Conservation (phyloP, 2,329 filamentous ascomycete genomes). For the Paecilomyces niveus region DNA sequence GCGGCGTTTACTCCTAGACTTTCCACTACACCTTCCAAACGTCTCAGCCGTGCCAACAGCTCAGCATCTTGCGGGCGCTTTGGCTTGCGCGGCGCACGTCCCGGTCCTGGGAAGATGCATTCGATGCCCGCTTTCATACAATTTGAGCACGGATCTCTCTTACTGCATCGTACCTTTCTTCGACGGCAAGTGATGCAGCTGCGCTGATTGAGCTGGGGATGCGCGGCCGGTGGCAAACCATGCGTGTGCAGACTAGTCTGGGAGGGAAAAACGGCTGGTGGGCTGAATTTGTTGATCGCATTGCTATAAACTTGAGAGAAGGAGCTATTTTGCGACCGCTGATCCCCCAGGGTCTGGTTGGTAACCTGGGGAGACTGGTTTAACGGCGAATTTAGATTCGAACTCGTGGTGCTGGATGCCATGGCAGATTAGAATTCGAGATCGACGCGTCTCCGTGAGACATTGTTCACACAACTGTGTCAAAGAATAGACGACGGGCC, state of each 20-base stretch:
- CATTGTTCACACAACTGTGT: not conserved
- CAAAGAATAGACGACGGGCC: not conserved
- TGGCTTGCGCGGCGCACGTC: slow-evolving; percentile 52
- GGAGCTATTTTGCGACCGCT: not conserved
- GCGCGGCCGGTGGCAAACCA: not conserved
- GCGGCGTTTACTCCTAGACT: slow-evolving; percentile 45
- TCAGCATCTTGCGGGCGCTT: slow-evolving; percentile 54
- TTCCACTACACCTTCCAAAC: slow-evolving; percentile 56
- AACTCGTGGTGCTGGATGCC: not conserved
- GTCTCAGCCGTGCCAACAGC: slow-evolving; percentile 49
- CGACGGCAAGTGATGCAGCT: slow-evolving; percentile 43
- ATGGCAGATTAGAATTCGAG: not conserved
- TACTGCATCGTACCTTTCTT: slow-evolving; percentile 44
- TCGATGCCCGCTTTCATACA: slow-evolving; percentile 47
- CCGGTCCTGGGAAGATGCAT: slow-evolving; percentile 57
- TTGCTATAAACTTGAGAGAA: not conserved
- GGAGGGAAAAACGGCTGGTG: not conserved
- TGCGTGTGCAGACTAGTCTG: not conserved
- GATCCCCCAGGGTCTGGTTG: not conserved
- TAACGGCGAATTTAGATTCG: not conserved
- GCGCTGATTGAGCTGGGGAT: slow-evolving; percentile 24
- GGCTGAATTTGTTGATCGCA: not conserved
- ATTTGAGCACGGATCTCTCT: slow-evolving; percentile 41
- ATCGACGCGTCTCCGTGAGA: not conserved
- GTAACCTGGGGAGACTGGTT: not conserved